These are phyloP conservation scores for Juglanconis sp. DNA, from an alignment of 2,329 filamentous ascomycete genomes.

Conservation along the genomic window DNA sequence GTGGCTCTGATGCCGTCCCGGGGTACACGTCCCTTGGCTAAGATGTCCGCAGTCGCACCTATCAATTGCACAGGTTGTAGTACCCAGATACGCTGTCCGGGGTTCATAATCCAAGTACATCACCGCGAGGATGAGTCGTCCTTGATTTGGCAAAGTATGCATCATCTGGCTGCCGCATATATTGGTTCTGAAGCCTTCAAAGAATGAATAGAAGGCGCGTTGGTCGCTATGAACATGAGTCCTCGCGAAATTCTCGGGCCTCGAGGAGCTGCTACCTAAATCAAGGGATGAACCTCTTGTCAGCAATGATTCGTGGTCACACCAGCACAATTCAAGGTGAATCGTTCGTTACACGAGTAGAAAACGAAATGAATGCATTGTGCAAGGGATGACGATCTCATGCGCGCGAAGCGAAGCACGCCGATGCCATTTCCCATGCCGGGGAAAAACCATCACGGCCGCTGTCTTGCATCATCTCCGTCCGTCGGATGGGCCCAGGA, in stretches of 20 bases:
- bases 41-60: neutral
- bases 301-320: neutral
- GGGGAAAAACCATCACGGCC: constrained; percentile 7
- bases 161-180: neutral
- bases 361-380: neutral
- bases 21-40: neutral
- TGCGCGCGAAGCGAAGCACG: constrained; percentile 5
- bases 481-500: neutral
- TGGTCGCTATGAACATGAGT: neutral
- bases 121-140: neutral
- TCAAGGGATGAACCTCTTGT: neutral
- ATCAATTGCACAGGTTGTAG: neutral
- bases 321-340: neutral
- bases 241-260: no score
- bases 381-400: neutral
- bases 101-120: neutral
- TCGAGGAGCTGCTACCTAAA: no score
- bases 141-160: neutral
- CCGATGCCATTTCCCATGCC: constrained; percentile 1
- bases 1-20: neutral
- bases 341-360: constrained; percentile 1
- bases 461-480: constrained; percentile 4
- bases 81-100: neutral
- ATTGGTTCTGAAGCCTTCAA: neutral
- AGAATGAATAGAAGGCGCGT: neutral